phyloP scores from a whole-genome alignment of 371 early-diverging fungal species.

The Rhizopus delemar region DNA sequence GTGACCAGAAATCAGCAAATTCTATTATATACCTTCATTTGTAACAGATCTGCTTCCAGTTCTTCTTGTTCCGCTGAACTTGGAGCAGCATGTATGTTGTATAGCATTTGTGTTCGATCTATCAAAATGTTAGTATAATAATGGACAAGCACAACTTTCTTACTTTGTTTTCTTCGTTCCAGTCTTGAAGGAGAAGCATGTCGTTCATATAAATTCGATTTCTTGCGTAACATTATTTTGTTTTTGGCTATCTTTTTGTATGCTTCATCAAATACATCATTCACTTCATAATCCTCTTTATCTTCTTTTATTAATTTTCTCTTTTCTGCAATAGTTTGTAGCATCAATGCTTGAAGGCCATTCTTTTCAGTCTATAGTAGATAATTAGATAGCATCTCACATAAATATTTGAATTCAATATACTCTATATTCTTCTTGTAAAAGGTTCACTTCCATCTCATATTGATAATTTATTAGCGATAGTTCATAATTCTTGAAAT shows the following conservation, averaged over 20 bases:
- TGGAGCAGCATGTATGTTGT: slow-evolving; percentile 27
- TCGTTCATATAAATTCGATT: slow-evolving; percentile 7
- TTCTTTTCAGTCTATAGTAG: slow-evolving; percentile 12
- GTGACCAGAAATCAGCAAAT: not conserved
- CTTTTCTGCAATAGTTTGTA: not conserved
- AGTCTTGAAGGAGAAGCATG: slow-evolving; percentile 25
- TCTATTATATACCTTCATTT: slow-evolving; percentile 22
- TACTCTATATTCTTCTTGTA: slow-evolving; percentile 34
- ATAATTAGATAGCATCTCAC: not conserved
- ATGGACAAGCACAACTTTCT: not conserved
- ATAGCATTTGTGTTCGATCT: slow-evolving; percentile 22
- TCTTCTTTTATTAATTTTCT: slow-evolving; percentile 17
- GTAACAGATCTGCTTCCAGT: slow-evolving; percentile 25
- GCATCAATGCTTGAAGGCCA: slow-evolving; percentile 7
- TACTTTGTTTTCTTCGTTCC: slow-evolving; percentile 27
- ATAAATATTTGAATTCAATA: not conserved
- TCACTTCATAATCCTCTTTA: slow-evolving; percentile 15
- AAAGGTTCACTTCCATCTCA: slow-evolving; percentile 17
- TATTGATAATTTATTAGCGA: slow-evolving; percentile 21
- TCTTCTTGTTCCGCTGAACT: slow-evolving; percentile 29
- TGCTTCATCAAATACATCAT: slow-evolving; percentile 26
- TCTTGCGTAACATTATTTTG: slow-evolving; percentile 20
- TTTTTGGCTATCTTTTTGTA: slow-evolving; percentile 14
- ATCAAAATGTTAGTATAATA: not conserved
- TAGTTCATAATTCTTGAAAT: slow-evolving; percentile 26